These are phyloP conservation scores for Coniochaeta prunicola DNA, from an alignment of 2,329 filamentous ascomycete genomes.

Conservation along the genomic window DNA sequence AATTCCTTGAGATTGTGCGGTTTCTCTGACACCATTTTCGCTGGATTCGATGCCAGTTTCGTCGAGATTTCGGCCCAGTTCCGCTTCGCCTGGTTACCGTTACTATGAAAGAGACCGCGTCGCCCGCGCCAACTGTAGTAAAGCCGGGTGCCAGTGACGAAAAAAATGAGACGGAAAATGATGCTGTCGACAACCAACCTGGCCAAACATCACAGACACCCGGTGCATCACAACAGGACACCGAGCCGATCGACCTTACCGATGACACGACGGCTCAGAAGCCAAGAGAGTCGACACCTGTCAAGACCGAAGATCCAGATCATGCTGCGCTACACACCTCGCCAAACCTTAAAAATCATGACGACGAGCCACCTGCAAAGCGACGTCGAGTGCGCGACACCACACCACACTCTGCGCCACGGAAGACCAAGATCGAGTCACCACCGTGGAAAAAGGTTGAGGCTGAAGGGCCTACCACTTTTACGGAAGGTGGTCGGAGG, in stretches of 20 bases:
- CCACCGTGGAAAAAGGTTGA: conserved; percentile 89
- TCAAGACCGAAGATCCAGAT: conserved; percentile 17
- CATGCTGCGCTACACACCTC: conserved; percentile 4
- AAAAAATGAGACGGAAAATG: background rate
- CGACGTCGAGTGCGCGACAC: conserved; percentile 53
- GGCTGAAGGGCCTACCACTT: conserved; percentile 81
- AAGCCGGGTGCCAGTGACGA: conserved; percentile 18
- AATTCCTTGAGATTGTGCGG: conserved; percentile 35
- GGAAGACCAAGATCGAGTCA: conserved; percentile 52
- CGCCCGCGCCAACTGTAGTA: conserved; percentile 38
- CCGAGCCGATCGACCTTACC: conserved; percentile 1
- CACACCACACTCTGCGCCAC: conserved; percentile 24
- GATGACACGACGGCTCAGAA: background rate
- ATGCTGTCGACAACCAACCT: conserved; percentile 11
- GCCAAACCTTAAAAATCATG: conserved; percentile 11
- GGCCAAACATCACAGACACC: background rate
- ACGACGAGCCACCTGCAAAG: conserved; percentile 51
- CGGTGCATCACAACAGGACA: background rate
- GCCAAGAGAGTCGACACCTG: conserved; percentile 7
- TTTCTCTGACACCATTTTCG: conserved; percentile 50
- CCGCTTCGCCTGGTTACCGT: conserved; percentile 26
- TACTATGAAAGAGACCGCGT: conserved; percentile 57
- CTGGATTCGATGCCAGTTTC: conserved; percentile 49
- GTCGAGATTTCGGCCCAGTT: conserved; percentile 45
- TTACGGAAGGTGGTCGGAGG: conserved; percentile 64